Evolutionary conservation across 257 asterid species (phyloP), one percentile per base, ranked within the genome.

Genomic region (Galeopsis tetrahit): DNA sequence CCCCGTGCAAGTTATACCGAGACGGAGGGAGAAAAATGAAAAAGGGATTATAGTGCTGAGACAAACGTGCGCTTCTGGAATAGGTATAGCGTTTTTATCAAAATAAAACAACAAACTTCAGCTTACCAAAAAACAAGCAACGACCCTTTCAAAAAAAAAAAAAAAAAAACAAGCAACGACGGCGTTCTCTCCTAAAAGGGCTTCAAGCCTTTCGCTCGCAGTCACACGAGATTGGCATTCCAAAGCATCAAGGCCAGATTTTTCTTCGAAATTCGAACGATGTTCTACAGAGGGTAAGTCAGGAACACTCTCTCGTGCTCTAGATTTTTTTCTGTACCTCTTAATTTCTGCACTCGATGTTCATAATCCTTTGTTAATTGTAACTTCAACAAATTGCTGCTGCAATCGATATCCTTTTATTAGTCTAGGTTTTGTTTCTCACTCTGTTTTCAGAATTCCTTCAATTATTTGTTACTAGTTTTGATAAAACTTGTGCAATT

Each of bases 211-310:
- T 11, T 42, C 46, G 46, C 68, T 33, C 15, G 9, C 53, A 48
- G 36, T 28, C 44, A 11, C 11, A 32, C 59, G 52, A 32, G 38
- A 33, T 7, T 8, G 28, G 1, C 28, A 53, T 38, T 72, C 53
- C 65, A 28, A n/a, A 11, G 31, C 28, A 49, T 21, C 62, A 49
- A 15, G 14, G 34, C 14, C 31, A 14, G 10, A 57, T 65, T 65
- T 40, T 65, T 59, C 77, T 49, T 31, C 63, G 11, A 28, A 8
- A 10, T 4, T 60, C 56, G n/a, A 48, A 39, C 73, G 63, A 82
- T 79, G 82, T 82, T 82, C 73, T 79, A 79, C 79, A 77, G 82
- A 79, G 84, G 87, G 87, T 79, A 73, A 46, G 53, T 46, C 17
- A 79, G 73, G 65, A 52, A 11, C 75, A 61, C 36, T 5, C 38